These are phyloP conservation scores for Stevia rebaudiana DNA, from an alignment of 140 eudicot genomes.

Conservation along the genomic window DNA sequence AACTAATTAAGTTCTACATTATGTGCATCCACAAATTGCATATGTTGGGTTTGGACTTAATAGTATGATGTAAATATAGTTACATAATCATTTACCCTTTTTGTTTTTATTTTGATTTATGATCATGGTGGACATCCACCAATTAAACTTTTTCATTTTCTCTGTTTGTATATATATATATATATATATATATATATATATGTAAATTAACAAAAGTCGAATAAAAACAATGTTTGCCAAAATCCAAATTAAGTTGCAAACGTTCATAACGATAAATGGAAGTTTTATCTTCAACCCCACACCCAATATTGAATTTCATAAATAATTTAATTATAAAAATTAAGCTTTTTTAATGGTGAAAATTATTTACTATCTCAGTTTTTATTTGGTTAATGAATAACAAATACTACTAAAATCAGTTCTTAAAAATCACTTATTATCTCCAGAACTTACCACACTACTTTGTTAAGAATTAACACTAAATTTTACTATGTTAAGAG, in stretches of 20 bases:
- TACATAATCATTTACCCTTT: slow-evolving; percentile 31
- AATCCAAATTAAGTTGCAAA: neutral
- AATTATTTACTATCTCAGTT: no score
- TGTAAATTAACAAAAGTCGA: neutral
- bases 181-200: neutral
- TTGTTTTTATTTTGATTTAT: slow-evolving; percentile 10
- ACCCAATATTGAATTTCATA: neutral
- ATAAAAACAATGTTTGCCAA: neutral
- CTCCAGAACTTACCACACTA: no score
- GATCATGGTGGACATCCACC: slow-evolving; percentile 13
- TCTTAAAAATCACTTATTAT: no score
- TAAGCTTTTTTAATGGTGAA: no score
- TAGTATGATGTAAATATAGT: slow-evolving; percentile 27
- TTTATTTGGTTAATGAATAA: no score
- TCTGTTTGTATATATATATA: neutral
- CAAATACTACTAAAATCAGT: no score
- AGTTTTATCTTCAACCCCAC: neutral
- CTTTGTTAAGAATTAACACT: no score
- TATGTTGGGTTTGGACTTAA: slow-evolving; percentile 24
- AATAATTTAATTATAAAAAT: neutral
- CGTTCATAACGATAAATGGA: neutral
- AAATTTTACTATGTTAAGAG: no score
- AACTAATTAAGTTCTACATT: no score
- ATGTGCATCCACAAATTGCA: neutral
- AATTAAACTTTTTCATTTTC: neutral